phyloP scores from a whole-genome alignment of 495 filamentous ascomycete species.

The Corynascus novoguineensis region DNA sequence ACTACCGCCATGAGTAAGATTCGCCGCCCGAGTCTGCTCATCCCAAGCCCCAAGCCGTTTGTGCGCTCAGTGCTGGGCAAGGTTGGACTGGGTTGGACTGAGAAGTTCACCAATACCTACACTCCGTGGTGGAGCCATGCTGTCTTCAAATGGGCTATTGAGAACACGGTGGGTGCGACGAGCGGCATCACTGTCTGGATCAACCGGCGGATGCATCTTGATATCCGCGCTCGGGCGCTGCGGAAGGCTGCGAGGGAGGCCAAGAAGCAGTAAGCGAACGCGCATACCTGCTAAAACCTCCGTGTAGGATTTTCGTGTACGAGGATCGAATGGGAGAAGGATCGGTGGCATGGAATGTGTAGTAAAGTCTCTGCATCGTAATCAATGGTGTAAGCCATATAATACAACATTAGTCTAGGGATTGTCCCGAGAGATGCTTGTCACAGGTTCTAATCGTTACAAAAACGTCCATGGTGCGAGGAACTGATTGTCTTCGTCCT shows the following conservation, averaged over 20 bases:
- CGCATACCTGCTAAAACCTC: background rate
- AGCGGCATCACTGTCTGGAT: conserved; percentile 54
- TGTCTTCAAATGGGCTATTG: conserved; percentile 77
- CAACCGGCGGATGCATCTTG: conserved; percentile 78
- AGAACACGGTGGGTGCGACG: conserved; percentile 62
- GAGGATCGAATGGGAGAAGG: too few relatives aligned
- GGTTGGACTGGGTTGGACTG: conserved; percentile 73
- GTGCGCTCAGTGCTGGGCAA: conserved; percentile 73
- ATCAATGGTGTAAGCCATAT: too few relatives aligned
- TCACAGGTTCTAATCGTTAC: too few relatives aligned
- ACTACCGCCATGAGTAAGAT: conserved; percentile 96
- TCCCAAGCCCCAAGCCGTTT: conserved; percentile 77
- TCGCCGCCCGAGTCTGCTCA: conserved; percentile 62
- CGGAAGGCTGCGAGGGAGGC: conserved; percentile 81
- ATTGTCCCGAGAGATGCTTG: too few relatives aligned
- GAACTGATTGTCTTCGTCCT: background rate
- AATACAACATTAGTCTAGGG: too few relatives aligned
- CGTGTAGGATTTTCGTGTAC: background rate
- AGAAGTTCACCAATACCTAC: conserved; percentile 69
- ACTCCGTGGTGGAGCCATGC: conserved; percentile 93
- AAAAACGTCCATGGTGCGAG: too few relatives aligned
- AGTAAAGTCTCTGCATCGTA: too few relatives aligned
- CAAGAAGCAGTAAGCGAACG: conserved; percentile 45
- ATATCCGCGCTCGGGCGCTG: conserved; percentile 80
- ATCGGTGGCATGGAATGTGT: too few relatives aligned